These are phyloP conservation scores for Quercus cerris DNA, from an alignment of 306 rosid species.

Conservation along the genomic window DNA sequence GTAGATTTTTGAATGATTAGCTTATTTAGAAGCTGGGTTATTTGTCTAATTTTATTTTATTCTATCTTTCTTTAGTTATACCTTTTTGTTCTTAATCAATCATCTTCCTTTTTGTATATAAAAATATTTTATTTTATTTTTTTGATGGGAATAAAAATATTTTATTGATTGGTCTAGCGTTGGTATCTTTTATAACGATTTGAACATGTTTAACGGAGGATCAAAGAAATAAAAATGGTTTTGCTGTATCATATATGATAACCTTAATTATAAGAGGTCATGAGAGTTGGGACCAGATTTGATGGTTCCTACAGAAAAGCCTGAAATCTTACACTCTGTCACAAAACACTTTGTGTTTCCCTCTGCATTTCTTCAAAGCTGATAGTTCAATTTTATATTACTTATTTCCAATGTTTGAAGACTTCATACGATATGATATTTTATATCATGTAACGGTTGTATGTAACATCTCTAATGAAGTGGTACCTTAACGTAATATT, in stretches of 20 bases:
- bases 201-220: background rate
- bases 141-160: background rate
- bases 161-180: slow-evolving; percentile 23
- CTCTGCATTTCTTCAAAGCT: too few relatives aligned
- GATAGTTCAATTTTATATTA: too few relatives aligned
- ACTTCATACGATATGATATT: too few relatives aligned
- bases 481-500: too few relatives aligned
- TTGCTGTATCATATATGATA: background rate
- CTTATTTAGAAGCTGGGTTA: background rate
- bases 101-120: slow-evolving; percentile 22
- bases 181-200: slow-evolving; percentile 33
- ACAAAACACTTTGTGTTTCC: too few relatives aligned
- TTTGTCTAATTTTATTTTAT: slow-evolving; percentile 17
- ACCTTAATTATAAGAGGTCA: background rate
- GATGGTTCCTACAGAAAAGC: too few relatives aligned
- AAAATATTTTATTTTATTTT: background rate
- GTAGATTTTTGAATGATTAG: slow-evolving; percentile 19
- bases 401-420: too few relatives aligned
- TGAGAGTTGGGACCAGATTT: background rate
- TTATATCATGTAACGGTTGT: too few relatives aligned
- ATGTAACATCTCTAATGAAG: too few relatives aligned
- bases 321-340: too few relatives aligned
- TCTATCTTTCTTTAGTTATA: background rate
- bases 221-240: background rate
- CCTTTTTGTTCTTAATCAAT: slow-evolving; percentile 19